Evolutionary conservation across 352 stramenopile genomes (phyloP).

Genomic region (Blastocystis sp.): DNA sequence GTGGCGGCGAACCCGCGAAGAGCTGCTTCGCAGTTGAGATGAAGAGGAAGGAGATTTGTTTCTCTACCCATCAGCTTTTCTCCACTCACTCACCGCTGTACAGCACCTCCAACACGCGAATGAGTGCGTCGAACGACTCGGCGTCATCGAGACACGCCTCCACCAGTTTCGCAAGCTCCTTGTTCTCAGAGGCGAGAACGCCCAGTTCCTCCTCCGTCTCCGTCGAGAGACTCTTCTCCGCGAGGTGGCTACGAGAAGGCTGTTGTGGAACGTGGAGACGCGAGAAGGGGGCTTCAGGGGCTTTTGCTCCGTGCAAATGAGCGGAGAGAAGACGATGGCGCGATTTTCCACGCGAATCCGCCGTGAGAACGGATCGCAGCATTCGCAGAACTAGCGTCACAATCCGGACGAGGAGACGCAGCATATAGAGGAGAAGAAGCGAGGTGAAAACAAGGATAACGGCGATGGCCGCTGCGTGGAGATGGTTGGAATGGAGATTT

Average conservation of each 20-base stretch:
- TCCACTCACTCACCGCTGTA: background rate
- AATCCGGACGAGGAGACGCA: background rate
- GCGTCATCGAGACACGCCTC: background rate
- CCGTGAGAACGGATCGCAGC: no score
- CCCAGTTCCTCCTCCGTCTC: background rate
- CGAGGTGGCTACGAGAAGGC: no score
- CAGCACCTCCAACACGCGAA: slow-evolving; percentile 6
- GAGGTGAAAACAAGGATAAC: background rate
- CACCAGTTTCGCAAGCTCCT: background rate
- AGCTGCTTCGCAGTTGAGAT: background rate
- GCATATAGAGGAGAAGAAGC: background rate
- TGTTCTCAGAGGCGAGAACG: background rate
- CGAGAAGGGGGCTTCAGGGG: no score
- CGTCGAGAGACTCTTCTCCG: no score
- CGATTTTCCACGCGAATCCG: no score
- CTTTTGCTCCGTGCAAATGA: no score
- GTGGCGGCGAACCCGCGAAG: background rate
- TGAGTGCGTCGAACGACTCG: background rate
- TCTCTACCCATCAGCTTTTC: background rate
- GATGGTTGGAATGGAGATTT: background rate
- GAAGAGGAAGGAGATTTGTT: background rate
- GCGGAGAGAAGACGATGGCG: no score
- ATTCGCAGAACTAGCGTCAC: no score
- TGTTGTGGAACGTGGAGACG: no score
- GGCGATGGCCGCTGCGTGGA: background rate